Conservation (phyloP, 2,329 filamentous ascomycete genomes). For the Periconia macrospinosa region DNA sequence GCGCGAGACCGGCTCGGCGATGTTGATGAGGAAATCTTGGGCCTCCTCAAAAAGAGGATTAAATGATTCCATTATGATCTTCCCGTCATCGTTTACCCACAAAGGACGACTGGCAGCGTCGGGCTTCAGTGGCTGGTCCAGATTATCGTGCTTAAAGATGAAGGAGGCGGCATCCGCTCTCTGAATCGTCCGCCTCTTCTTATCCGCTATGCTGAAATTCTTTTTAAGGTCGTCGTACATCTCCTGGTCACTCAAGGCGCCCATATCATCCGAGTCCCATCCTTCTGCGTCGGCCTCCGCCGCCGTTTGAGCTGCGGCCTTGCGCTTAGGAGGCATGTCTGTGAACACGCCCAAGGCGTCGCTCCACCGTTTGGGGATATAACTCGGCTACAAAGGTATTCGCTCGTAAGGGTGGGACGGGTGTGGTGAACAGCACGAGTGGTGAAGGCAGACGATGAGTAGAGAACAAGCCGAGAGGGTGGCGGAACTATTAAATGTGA, state of each 20-base stretch:
- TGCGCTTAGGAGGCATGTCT: constrained; percentile 51
- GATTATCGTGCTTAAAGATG: constrained; percentile 72
- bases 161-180: constrained; percentile 57
- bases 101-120: constrained; percentile 89
- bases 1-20: constrained; percentile 88
- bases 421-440: not conserved
- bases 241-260: constrained; percentile 50
- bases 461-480: not conserved
- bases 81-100: constrained; percentile 87
- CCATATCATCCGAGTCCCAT: constrained; percentile 56
- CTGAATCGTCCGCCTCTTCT: constrained; percentile 26
- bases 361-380: too few relatives aligned
- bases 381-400: too few relatives aligned
- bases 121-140: constrained; percentile 77
- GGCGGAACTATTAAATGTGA: too few relatives aligned
- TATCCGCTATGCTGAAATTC: constrained; percentile 35
- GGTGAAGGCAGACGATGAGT: not conserved
- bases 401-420: not conserved
- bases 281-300: constrained; percentile 56
- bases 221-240: constrained; percentile 51
- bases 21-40: constrained; percentile 93
- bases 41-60: constrained; percentile 83
- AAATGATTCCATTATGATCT: constrained; percentile 93
- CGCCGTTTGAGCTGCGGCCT: constrained; percentile 38
- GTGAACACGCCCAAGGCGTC: not conserved